Base-by-base conservation (phyloP, 1,139 yeast genomes). In the Diutina ranongensis region DNA sequence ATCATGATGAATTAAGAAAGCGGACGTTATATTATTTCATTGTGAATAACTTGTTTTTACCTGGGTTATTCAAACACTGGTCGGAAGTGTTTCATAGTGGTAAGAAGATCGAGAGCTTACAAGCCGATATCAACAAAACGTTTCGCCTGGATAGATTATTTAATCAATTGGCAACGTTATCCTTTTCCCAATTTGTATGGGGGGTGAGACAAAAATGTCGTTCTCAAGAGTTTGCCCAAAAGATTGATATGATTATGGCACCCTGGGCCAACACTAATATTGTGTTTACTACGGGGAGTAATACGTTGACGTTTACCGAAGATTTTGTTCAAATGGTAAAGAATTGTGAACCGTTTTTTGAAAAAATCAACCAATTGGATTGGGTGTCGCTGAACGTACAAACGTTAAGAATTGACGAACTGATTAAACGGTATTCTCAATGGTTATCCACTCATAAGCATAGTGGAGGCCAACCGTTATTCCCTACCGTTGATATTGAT, bases 261-360 rank as follows among this genome's bases (percentile, higher is more conserved):
- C 42, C 42, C 3, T n/a, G 25, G 42, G 32, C 32, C 20, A 38
- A 38, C 32, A 38, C 42, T n/a, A 22, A 22, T 27, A 38, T 38
- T 22, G 31, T 38, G 21, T 38, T 38, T 18, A 38, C 42, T 21
- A 38, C 42, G 3, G 42, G 42, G 3, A 15, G 21, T 4, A 38
- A 38, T 18, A 38, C 42, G 2, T 25, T 38, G 21, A 38, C 42
- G 5, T 38, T 38, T 15, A 38, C 42, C 13, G 42, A 38, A 15
- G 42, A 38, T 25, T 38, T 38, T 38, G 42, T 38, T 15, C 42
- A 38, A 38, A 38, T 38, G 42, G 20, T 38, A 4, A 25, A n/a
- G 21, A 38, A 38, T 9, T 38, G 42, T 25, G 42, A 38, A 18
- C 42, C 42, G 32, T 38, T 25, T 16, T 38, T 38, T 12, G 42